These are phyloP conservation scores for Sclerotinia sclerotiorum DNA, from an alignment of 2,329 filamentous ascomycete genomes.

Conservation along the genomic window DNA sequence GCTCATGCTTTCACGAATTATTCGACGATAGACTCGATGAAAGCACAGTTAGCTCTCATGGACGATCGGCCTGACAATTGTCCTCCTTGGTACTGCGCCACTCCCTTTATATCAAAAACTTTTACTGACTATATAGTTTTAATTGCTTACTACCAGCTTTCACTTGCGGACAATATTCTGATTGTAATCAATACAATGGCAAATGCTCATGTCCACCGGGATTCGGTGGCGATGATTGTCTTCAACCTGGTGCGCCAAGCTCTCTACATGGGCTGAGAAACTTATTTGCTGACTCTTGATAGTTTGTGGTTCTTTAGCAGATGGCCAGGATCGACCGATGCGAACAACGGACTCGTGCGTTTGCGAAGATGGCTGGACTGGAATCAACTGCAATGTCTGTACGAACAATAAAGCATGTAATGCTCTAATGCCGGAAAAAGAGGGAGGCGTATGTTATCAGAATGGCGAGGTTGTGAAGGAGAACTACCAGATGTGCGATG, in stretches of 20 bases:
- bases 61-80: slow-evolving; percentile 74
- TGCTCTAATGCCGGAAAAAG: slow-evolving; percentile 77
- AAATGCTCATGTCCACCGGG: slow-evolving; percentile 91
- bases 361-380: slow-evolving; percentile 90
- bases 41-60: slow-evolving; percentile 67
- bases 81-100: slow-evolving; percentile 66
- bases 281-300: slow-evolving; percentile 27
- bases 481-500: slow-evolving; percentile 97
- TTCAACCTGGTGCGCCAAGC: slow-evolving; percentile 64
- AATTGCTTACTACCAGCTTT: slow-evolving; percentile 96
- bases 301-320: slow-evolving; percentile 84
- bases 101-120: neutral
- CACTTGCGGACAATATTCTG: slow-evolving; percentile 84
- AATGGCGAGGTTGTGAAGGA: slow-evolving; percentile 87
- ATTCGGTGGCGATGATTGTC: slow-evolving; percentile 92
- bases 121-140: slow-evolving; percentile 61
- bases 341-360: slow-evolving; percentile 71
- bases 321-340: slow-evolving; percentile 75
- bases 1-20: slow-evolving; percentile 53
- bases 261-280: neutral
- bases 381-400: slow-evolving; percentile 98
- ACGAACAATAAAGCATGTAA: slow-evolving; percentile 79
- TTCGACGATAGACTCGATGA: slow-evolving; percentile 60
- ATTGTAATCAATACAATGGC: slow-evolving; percentile 85
- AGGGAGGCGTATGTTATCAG: slow-evolving; percentile 87